Evolutionary conservation across 495 filamentous ascomycete species (phyloP), one percentile per base, ranked within the genome.

Genomic region (Penicillium roqueforti): DNA sequence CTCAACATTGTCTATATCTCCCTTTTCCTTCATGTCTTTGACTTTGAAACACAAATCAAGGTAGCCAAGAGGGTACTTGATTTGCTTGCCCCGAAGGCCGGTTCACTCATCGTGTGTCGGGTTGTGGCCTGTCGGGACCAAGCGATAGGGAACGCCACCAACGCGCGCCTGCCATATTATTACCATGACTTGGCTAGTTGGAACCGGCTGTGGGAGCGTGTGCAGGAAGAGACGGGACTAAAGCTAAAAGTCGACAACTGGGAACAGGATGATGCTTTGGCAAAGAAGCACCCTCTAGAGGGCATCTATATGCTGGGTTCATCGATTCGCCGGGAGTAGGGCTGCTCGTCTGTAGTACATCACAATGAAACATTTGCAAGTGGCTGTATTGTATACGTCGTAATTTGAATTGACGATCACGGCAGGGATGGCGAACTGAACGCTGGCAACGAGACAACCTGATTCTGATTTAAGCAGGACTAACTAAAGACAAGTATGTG

Each of bases 11-110:
- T 82, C 11, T 73, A 80, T 54, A 68, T 75, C 0, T 66, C 67
- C 0, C 70, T 70, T 3, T 80, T 85, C 55, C 73, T 85, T 34
- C 80, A 84, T 44, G 61, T 84, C 3, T 85, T 80, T 47, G 53
- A 55, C 6, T 77, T 68, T 51, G 68, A 72, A 1, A 66, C 75
- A 8, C 81, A 83, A 55, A 61, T 77, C 13, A 46, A 55, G 5
- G 61, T 76, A 5, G 73, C 70, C 3, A 72, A 70, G 43, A 57
- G 59, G 4, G 62, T 83, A 3, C 31, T 47, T 18, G 18, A 65
- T 69, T 3, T 53, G 1, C 29, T 53, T 25, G 51, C 29, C 9
- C 28, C 51, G 1, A 26, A 60, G 43, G 57, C 59, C 7, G 75
- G 72, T 2, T 67, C 64, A 3, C 53, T 76, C 44, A 66, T 80